Conservation (phyloP, 306 rosid genomes). For the Hippophae rhamnoides region DNA sequence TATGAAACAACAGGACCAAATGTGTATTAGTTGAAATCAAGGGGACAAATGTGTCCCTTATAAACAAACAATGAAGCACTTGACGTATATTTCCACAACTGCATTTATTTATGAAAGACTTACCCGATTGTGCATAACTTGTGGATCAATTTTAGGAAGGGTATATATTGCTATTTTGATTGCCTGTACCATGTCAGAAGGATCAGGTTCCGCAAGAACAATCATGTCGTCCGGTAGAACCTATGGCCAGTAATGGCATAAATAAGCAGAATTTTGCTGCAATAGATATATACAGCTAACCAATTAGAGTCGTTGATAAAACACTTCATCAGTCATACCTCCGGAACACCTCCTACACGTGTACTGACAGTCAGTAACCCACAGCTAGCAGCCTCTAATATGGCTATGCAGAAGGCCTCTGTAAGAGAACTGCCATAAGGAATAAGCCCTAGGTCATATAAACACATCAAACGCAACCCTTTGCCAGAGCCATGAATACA, state of each 20-base stretch:
- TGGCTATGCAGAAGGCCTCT: constrained; percentile 97
- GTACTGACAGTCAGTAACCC: constrained; percentile 92
- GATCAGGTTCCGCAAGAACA: constrained; percentile 86
- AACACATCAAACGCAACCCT: not conserved
- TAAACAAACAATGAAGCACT: too few species aligned
- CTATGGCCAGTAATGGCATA: constrained; percentile 34
- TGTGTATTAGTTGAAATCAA: too few species aligned
- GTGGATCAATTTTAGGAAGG: constrained; percentile 73
- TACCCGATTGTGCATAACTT: constrained; percentile 79
- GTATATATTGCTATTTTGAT: constrained; percentile 54
- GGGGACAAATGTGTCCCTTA: too few species aligned
- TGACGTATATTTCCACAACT: too few species aligned
- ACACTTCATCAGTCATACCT: constrained; percentile 35
- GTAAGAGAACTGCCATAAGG: constrained; percentile 65
- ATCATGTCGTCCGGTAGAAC: constrained; percentile 92
- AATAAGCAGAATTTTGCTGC: not conserved
- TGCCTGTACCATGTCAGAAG: constrained; percentile 74
- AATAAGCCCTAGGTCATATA: constrained; percentile 2
- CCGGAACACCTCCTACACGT: constrained; percentile 91
- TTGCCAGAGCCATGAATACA: not conserved
- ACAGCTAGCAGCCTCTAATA: constrained; percentile 94
- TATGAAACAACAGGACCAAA: too few species aligned
- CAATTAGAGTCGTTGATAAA: constrained; percentile 3
- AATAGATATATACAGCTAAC: not conserved
- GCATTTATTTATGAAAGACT: constrained; percentile 18